Base-by-base conservation (phyloP, 257 asterid genomes). In the Lavandula angustifolia region DNA sequence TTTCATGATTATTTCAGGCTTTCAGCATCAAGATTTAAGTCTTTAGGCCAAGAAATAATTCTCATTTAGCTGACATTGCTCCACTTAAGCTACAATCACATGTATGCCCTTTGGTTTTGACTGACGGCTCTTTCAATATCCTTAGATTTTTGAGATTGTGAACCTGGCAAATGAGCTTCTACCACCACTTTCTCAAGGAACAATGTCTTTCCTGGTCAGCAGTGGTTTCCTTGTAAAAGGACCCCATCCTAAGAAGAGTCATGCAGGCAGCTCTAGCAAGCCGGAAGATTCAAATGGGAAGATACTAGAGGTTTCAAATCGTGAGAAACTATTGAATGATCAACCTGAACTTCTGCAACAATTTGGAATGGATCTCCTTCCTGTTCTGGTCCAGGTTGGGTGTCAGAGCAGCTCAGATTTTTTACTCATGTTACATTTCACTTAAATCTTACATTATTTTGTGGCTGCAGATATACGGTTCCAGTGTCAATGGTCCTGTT, bases 91-190 rank as follows among this genome's bases (percentile, higher is more conserved):
- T 31, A 32, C 10, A 27, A 9, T 33, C 42, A 40, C 34, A 42
- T 12, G 3, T 8, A 10, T 51, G 16, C 38, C 27, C 43, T 51
- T 34, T 64, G 44, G 8, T 16, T 40, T 22, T 22, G 27, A 27
- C 68, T 37, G 29, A 60, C 59, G 27, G 5, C 6, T 22, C 35
- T 49, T 60, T 41, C 54, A 42, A 29, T 66, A 7, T 57, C 27
- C 5, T 51, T 87, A 94, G 99, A 77, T 88, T 66, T 91, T 91
- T 82, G 99, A 94, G 89, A 91, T 94, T 55, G 92, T 94, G 82
- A 94, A 88, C 87, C 82, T 94, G 73, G 98, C 99, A 69, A 94
- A 94, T 79, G 99, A 94, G 86, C 92, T 94, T 68, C 99, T 94
- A 64, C 99, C 99, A 13, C 79, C 92, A 0, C 87, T 94, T 69